These are phyloP conservation scores for Pneumocystis canis DNA, from an alignment of 1,139 yeast species.

Conservation along the genomic window DNA sequence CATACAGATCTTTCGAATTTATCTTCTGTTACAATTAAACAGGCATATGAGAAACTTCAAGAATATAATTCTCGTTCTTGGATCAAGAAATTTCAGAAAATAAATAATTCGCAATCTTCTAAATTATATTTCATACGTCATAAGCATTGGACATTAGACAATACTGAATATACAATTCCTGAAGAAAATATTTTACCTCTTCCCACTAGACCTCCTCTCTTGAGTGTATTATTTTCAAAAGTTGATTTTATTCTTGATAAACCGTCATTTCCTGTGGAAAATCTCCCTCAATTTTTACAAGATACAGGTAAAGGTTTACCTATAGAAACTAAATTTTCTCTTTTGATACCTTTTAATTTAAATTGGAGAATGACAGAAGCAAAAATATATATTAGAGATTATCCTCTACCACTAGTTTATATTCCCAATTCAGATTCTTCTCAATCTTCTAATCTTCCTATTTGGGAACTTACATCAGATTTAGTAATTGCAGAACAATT, in stretches of 20 bases:
- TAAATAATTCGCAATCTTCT: constrained; percentile 15
- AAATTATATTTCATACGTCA: constrained; percentile 41
- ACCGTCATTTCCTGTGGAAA: constrained; percentile 41
- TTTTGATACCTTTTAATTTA: constrained; percentile 48
- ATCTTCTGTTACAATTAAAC: constrained; percentile 21
- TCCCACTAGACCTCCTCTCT: constrained; percentile 47
- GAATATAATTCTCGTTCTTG: constrained; percentile 53
- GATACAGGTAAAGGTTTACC: constrained; percentile 79
- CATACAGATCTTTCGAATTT: constrained; percentile 8
- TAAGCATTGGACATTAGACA: constrained; percentile 32
- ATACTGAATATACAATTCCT: constrained; percentile 18
- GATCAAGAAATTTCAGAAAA: constrained; percentile 35
- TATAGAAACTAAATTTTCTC: constrained; percentile 47
- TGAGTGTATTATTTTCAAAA: constrained; percentile 42
- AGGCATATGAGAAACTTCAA: constrained; percentile 24
- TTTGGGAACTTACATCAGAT: constrained; percentile 23
- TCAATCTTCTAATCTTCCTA: constrained; percentile 24
- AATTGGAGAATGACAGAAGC: constrained; percentile 37
- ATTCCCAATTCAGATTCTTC: constrained; percentile 24
- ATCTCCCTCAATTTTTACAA: constrained; percentile 46
- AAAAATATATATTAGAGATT: constrained; percentile 47
- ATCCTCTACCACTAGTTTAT: constrained; percentile 44
- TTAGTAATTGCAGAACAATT: constrained; percentile 44
- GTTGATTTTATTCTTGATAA: constrained; percentile 39
- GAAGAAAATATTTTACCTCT: constrained; percentile 42